Base-by-base conservation (phyloP, 306 rosid genomes). In the Prinsepia uniflora region DNA sequence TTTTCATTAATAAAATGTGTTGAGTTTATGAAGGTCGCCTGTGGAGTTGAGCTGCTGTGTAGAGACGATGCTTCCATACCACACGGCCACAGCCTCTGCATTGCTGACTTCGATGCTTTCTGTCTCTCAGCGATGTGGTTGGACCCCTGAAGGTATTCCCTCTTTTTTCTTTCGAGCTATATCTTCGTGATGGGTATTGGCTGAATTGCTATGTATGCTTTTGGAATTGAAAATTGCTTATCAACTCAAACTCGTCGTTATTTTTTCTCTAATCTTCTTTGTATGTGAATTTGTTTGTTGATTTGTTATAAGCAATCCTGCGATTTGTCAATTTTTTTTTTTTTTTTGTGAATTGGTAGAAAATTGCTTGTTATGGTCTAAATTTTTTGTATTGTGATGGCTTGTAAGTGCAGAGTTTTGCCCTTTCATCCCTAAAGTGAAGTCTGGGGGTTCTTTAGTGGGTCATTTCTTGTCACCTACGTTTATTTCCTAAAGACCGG, bases 31-130 rank as follows among this genome's bases (percentile, higher is more conserved):
- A 68, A 90, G 98, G 84, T 87, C 84, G 66, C 93, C 97, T 12
- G 87, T 89, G 57, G 96, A 86, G 76, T 43, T 84, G 91, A 87
- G 97, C 80, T 84, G 72, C 86, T 89, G 95, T 48, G 88, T 90
- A 50, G 96, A 89, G 72, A 72, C 96, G 78, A 63, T 94, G 90
- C 89, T 89, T 72, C 99, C 99, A 4, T 90, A 87, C 65, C 96
- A 94, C 85, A 83, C 88, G 3, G 95, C 88, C 43, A 91, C 96
- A 3, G 97, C 99, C 71, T 90, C 97, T 39, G 96, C 99, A 68
- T 86, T 94, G 86, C 85, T 94, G 63, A 91, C 82, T 56, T 94
- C 97, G 36, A 87, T 89, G 97, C 92, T 94, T 42, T 90, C 96
- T 36, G 89, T 83, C 17, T 89, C 95, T 73, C 76, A 82, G 75